These are phyloP conservation scores for Mortierella sp. DNA, from an alignment of 371 early-diverging fungal species.

Conservation along the genomic window DNA sequence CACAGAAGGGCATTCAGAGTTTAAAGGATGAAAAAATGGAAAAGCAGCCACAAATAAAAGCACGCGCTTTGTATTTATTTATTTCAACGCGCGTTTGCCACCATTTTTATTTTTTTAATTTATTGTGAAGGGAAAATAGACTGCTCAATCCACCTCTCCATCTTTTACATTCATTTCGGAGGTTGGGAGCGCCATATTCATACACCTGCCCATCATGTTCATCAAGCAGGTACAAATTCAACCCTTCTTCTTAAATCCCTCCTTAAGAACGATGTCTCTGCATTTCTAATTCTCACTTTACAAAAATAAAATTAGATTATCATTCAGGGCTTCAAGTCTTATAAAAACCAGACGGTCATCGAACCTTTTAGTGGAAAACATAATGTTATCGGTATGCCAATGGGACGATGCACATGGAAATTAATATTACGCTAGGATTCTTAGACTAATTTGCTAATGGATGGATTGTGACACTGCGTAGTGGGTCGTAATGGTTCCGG, in stretches of 20 bases:
- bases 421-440: background rate
- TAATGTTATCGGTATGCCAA: constrained; percentile 91
- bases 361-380: constrained; percentile 94
- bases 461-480: constrained; percentile 37
- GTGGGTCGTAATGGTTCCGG: constrained; percentile 99
- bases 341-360: constrained; percentile 94
- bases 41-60: constrained; percentile 1
- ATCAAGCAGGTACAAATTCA: constrained; percentile 50
- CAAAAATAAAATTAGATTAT: constrained; percentile 73
- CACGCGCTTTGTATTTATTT: background rate
- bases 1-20: background rate
- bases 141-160: background rate
- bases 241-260: no score
- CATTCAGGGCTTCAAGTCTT: constrained; percentile 99
- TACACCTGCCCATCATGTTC: constrained; percentile 36
- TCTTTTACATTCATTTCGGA: constrained; percentile 4
- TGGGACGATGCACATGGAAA: background rate
- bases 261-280: background rate
- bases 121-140: background rate
- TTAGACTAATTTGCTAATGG: no score
- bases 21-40: background rate
- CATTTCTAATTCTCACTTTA: background rate
- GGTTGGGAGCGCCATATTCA: background rate
- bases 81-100: constrained; percentile 10
- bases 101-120: constrained; percentile 9